These are phyloP conservation scores for Leptographium flavum DNA, from an alignment of 2,329 filamentous ascomycete genomes.

Conservation along the genomic window DNA sequence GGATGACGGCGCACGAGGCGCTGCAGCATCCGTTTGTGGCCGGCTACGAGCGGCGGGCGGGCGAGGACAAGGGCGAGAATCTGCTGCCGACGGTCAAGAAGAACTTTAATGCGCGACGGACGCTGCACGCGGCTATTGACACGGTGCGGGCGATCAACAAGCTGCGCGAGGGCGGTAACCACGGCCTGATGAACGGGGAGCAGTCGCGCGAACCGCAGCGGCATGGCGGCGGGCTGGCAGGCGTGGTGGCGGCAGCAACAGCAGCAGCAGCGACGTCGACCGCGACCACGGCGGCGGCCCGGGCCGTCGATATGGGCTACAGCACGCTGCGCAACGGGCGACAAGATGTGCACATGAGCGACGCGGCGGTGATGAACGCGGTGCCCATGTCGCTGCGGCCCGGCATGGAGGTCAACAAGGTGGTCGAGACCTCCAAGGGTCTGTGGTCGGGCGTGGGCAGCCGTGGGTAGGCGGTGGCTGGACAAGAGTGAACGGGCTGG, in stretches of 20 bases:
- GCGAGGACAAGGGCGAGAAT: conserved; percentile 39
- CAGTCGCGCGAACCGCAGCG: conserved; percentile 32
- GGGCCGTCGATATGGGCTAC: conserved; percentile 36
- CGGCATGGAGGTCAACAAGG: conserved; percentile 38
- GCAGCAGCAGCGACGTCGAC: background rate
- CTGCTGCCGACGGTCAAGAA: conserved; percentile 56
- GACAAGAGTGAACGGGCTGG: background rate
- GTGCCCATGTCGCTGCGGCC: conserved; percentile 37
- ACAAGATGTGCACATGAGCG: conserved; percentile 34
- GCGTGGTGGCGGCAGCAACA: background rate
- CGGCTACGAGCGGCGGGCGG: conserved; percentile 25
- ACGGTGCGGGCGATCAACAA: conserved; percentile 60
- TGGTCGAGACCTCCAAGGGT: conserved; percentile 50
- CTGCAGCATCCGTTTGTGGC: conserved; percentile 53
- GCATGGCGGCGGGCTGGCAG: too few relatives aligned
- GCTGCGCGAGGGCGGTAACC: conserved; percentile 38
- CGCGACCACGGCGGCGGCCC: background rate
- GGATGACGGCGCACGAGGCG: conserved; percentile 81
- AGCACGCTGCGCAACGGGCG: conserved; percentile 23
- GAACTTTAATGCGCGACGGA: conserved; percentile 59
- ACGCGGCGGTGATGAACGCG: conserved; percentile 18
- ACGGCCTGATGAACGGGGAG: conserved; percentile 47
- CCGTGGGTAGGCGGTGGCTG: conserved; percentile 11
- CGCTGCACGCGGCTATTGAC: conserved; percentile 56
- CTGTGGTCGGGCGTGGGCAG: conserved; percentile 34